Conservation (phyloP, 163 green algal genomes). For the Prototheca cutis region DNA sequence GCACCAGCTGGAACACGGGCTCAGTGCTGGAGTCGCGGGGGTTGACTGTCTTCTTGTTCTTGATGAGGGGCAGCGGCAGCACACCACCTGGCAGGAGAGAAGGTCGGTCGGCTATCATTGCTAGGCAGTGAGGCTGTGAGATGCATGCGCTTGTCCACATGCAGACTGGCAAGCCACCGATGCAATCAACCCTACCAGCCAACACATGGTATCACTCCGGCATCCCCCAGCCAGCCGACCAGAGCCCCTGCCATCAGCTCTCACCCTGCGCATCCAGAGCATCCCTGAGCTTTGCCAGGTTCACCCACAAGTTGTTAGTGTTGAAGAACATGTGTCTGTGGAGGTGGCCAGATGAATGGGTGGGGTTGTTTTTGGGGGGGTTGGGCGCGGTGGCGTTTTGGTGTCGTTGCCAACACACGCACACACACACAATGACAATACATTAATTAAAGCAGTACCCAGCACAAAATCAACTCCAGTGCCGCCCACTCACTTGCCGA, state of each 20-base stretch:
- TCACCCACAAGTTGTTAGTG: slow-evolving; percentile 95
- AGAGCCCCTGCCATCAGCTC: slow-evolving; percentile 9
- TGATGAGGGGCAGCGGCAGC: slow-evolving; percentile 80
- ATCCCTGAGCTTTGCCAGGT: slow-evolving; percentile 56
- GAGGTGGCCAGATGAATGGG: no score
- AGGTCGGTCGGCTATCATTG: background rate
- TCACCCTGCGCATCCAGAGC: slow-evolving; percentile 37
- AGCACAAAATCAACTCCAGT: no score
- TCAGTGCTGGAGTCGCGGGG: slow-evolving; percentile 51
- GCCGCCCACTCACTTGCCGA: slow-evolving; percentile 38
- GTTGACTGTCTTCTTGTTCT: slow-evolving; percentile 95
- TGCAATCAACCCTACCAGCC: background rate
- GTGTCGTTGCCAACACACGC: no score
- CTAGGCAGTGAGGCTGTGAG: background rate
- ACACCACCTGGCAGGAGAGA: slow-evolving; percentile 27
- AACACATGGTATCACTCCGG: background rate
- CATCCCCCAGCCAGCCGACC: background rate
- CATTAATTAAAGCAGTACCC: no score
- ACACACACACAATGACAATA: no score
- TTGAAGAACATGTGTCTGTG: slow-evolving; percentile 82
- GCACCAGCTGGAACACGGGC: slow-evolving; percentile 83
- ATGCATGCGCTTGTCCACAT: background rate
- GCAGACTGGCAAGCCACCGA: background rate
- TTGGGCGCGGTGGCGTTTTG: no score
- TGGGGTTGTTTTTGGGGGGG: no score